Percentiles rank a stretch among this genome's conserved stretches.
Evolutionary conservation across 768 basidiomycete genomes (phyloP).

Genomic region (Scleroderma bovista): DNA sequence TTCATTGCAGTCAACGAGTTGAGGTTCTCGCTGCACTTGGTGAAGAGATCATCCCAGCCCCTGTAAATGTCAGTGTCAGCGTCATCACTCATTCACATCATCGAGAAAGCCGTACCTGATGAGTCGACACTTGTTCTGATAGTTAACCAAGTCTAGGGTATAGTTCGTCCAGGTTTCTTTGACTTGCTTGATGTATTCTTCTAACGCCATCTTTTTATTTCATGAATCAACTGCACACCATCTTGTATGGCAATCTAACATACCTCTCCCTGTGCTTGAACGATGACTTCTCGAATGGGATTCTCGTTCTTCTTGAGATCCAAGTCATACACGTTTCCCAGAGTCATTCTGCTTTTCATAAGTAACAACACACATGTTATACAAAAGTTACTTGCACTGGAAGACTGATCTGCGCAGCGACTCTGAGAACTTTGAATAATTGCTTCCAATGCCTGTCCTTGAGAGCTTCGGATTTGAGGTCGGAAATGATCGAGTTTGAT

Average conservation of each 20-base stretch:
- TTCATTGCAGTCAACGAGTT: conserved; percentile 98
- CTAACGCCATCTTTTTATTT: conserved; percentile 75
- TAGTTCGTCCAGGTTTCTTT: conserved; percentile 97
- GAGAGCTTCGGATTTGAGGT: conserved; percentile 94
- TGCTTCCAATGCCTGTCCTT: conserved; percentile 99
- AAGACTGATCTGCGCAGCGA: conserved; percentile 71
- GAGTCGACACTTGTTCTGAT: conserved; percentile 97
- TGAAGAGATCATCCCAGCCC: conserved; percentile 96
- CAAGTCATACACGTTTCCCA: conserved; percentile 95
- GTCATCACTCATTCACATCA: not conserved
- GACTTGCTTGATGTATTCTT: conserved; percentile 94
- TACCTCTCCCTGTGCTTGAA: conserved; percentile 97
- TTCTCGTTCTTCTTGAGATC: conserved; percentile 92
- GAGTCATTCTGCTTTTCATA: conserved; percentile 65
- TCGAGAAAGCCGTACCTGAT: conserved; percentile 53
- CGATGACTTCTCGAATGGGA: conserved; percentile 88
- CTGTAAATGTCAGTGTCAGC: conserved; percentile 34
- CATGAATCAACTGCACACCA: conserved; percentile 6
- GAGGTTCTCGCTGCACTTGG: conserved; percentile 94
- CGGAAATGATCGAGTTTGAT: conserved; percentile 83
- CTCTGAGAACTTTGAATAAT: conserved; percentile 80
- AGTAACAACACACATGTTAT: conserved; percentile 10
- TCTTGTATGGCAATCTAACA: conserved; percentile 4
- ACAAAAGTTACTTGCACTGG: conserved; percentile 47
- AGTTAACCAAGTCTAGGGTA: conserved; percentile 92